A percentile compares a stretch with the other conserved stretches of the same genome.
Evolutionary conservation across 306 rosid genomes (phyloP).

Genomic region (Sophora flavescens): DNA sequence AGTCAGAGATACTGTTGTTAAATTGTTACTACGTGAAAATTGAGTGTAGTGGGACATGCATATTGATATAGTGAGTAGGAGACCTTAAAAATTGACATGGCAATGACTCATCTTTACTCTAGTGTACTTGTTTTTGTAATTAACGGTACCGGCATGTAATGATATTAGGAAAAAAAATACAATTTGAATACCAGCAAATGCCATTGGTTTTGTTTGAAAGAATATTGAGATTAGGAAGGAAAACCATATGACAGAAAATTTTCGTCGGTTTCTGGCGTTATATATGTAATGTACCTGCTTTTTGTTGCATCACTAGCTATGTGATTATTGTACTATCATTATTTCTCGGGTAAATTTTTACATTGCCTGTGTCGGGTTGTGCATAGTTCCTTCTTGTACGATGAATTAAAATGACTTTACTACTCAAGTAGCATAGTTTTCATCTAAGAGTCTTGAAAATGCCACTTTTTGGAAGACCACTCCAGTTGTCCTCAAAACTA

Average conservation of each 20-base stretch:
- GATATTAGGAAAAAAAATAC: neutral
- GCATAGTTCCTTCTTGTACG: neutral
- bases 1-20: neutral
- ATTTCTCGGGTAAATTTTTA: neutral
- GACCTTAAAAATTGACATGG: constrained; percentile 13
- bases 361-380: constrained; percentile 22
- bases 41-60: neutral
- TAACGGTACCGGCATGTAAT: neutral
- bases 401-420: neutral
- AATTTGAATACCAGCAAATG: neutral
- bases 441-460: constrained; percentile 48
- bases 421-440: constrained; percentile 39
- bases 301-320: neutral
- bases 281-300: neutral
- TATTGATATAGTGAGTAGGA: neutral
- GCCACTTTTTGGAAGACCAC: constrained; percentile 56
- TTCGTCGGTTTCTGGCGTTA: neutral
- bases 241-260: neutral
- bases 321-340: constrained; percentile 16
- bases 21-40: neutral
- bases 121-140: too few species aligned
- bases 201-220: constrained; percentile 16
- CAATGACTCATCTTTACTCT: neutral
- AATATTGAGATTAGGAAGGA: neutral
- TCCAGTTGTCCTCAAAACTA: constrained; percentile 26